These are phyloP conservation scores for Aurantiochytrium sp. DNA, from an alignment of 108 stramenopile species.

Conservation along the genomic window DNA sequence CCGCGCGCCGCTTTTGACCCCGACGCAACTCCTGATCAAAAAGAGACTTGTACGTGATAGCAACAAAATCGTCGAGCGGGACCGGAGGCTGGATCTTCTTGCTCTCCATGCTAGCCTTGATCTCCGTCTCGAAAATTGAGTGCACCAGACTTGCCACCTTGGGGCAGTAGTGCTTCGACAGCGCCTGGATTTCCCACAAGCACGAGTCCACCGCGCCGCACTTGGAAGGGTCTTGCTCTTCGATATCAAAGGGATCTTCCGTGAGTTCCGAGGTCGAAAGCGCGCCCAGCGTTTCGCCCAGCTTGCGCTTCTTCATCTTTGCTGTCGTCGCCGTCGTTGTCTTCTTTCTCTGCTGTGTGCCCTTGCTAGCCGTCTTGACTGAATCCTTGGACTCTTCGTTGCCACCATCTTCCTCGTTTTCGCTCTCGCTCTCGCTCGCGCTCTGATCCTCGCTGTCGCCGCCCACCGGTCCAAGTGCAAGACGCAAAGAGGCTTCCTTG, in stretches of 20 bases:
- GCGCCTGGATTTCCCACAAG: conserved; percentile 77
- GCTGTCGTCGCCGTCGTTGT: conserved; percentile 28
- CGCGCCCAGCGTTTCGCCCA: conserved; percentile 11
- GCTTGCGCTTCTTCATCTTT: conserved; percentile 64
- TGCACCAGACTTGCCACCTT: conserved; percentile 67
- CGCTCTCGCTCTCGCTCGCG: conserved; percentile 36
- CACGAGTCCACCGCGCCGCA: conserved; percentile 65
- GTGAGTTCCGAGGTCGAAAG: no score
- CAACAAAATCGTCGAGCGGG: conserved; percentile 68
- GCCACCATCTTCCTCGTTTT: conserved; percentile 62
- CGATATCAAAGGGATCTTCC: conserved; percentile 6
- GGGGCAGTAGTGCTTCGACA: conserved; percentile 76
- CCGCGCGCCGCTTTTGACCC: not conserved
- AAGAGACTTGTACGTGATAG: conserved; percentile 68
- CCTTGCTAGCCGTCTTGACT: no score
- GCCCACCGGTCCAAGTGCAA: not conserved
- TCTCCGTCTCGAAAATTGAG: not conserved
- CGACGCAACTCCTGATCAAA: conserved; percentile 41
- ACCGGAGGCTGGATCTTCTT: conserved; percentile 58
- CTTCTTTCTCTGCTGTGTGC: not conserved
- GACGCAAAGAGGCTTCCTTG: not conserved
- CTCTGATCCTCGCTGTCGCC: not conserved
- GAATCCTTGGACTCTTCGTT: not conserved
- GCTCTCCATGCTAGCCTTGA: conserved; percentile 54
- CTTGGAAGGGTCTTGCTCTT: not conserved